A percentile compares a stretch with the other conserved stretches of the same genome.
Conservation (phyloP, 2,329 filamentous ascomycete genomes). For the Neofusicoccum sp. region DNA sequence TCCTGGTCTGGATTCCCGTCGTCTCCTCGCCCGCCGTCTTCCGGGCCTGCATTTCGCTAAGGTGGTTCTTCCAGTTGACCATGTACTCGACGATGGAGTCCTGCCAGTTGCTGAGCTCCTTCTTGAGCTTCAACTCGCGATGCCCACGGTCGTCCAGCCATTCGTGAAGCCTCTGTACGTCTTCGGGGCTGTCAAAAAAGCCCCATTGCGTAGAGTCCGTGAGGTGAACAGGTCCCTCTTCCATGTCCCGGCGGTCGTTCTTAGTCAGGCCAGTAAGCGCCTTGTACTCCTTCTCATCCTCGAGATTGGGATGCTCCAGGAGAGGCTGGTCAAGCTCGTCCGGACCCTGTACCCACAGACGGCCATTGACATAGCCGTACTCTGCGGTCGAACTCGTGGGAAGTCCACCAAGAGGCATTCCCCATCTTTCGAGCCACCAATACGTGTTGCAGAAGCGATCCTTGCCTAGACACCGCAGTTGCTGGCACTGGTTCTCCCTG, state of each 20-base stretch:
- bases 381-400: constrained; percentile 83
- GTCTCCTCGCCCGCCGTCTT: constrained; percentile 50
- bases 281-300: constrained; percentile 63
- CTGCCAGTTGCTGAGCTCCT: constrained; percentile 76
- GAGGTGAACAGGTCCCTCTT: constrained; percentile 81
- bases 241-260: constrained; percentile 76
- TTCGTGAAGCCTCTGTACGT: constrained; percentile 73
- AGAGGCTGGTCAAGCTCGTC: constrained; percentile 83
- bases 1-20: constrained; percentile 61
- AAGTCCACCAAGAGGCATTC: constrained; percentile 90
- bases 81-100: constrained; percentile 77
- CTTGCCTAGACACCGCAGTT: constrained; percentile 84
- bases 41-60: constrained; percentile 54
- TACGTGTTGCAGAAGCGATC: constrained; percentile 98
- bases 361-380: constrained; percentile 88
- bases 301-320: constrained; percentile 72
- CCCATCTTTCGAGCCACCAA: constrained; percentile 98
- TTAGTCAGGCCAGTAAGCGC: constrained; percentile 66
- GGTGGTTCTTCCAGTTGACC: constrained; percentile 73
- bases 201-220: constrained; percentile 81
- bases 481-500: constrained; percentile 87
- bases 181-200: constrained; percentile 78
- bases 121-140: constrained; percentile 82
- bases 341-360: constrained; percentile 94
- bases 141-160: constrained; percentile 88